phyloP scores from a whole-genome alignment of 257 asterid genomes.

The Solanum phureja region DNA sequence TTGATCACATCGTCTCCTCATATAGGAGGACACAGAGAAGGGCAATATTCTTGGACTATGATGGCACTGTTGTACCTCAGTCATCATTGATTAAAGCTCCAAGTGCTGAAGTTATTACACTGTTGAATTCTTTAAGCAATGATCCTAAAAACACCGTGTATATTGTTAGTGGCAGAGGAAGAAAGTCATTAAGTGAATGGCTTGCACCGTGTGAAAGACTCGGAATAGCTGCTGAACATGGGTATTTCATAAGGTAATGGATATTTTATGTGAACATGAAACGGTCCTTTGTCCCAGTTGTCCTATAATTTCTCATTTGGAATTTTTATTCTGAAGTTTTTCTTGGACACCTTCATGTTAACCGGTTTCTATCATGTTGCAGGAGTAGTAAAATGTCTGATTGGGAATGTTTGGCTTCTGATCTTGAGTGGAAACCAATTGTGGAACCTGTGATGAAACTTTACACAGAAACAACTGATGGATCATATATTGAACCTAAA shows the following conservation, averaged over 20 bases:
- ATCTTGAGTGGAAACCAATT: conserved; percentile 78
- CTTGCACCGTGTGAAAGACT: conserved; percentile 63
- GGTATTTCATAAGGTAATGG: conserved; percentile 64
- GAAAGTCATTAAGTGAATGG: conserved; percentile 58
- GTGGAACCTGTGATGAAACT: conserved; percentile 77
- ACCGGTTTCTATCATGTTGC: conserved; percentile 4
- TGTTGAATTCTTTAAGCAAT: conserved; percentile 45
- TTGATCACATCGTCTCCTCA: conserved; percentile 56
- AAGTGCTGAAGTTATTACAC: conserved; percentile 46
- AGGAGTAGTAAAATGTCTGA: conserved; percentile 50
- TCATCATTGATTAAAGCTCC: conserved; percentile 55
- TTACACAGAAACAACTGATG: conserved; percentile 87
- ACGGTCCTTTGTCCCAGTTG: not conserved
- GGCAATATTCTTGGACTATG: conserved; percentile 87
- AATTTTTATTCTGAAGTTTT: not conserved
- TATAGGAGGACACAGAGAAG: conserved; percentile 57
- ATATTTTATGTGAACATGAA: not conserved
- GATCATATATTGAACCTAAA: conserved; percentile 72
- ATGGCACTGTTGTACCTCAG: conserved; percentile 87
- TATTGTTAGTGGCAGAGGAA: conserved; percentile 84
- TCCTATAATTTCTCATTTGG: not conserved
- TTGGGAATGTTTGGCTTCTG: conserved; percentile 63
- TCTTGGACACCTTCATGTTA: not conserved
- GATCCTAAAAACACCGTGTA: conserved; percentile 76
- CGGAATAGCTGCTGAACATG: conserved; percentile 92